These are phyloP conservation scores for Conticribra weissflogii DNA, from an alignment of 108 stramenopile genomes.

Conservation along the genomic window DNA sequence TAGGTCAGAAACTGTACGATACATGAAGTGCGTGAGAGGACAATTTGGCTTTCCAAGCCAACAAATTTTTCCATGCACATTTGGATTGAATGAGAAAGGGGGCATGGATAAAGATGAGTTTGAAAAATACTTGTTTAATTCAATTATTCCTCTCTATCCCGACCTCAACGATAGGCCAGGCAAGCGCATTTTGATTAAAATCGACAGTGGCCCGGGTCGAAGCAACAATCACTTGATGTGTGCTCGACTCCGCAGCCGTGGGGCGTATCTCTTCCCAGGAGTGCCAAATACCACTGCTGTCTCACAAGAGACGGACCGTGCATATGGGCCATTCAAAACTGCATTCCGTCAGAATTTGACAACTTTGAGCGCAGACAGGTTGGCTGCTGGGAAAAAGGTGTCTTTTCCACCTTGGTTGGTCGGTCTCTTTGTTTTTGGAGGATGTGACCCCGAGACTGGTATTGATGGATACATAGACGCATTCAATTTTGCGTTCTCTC, in stretches of 20 bases:
- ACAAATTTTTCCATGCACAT: conserved; percentile 5
- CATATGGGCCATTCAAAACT: conserved; percentile 14
- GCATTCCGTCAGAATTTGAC: not conserved
- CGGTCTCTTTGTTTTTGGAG: conserved; percentile 16
- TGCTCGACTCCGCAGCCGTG: not conserved
- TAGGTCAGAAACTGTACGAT: not conserved
- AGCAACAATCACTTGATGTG: not conserved
- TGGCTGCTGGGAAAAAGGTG: not conserved
- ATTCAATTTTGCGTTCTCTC: not conserved
- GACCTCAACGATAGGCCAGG: conserved; percentile 16
- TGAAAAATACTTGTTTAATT: conserved; percentile 1
- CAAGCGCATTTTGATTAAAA: conserved; percentile 12
- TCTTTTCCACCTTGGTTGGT: conserved; percentile 10
- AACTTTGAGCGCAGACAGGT: not conserved
- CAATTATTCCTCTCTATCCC: conserved; percentile 18
- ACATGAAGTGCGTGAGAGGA: not conserved
- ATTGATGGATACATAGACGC: not conserved
- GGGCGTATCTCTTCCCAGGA: conserved; percentile 20
- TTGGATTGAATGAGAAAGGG: conserved; percentile 30
- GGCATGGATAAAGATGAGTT: conserved; percentile 23
- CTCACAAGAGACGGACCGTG: conserved; percentile 3
- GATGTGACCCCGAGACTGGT: conserved; percentile 11
- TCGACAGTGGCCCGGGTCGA: conserved; percentile 26
- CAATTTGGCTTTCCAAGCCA: conserved; percentile 8
- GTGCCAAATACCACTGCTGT: conserved; percentile 5